Percentiles rank a stretch among this genome's conserved stretches.
Evolutionary conservation across 1,284 basidiomycete species (phyloP).

Genomic region (Tilletia indica): DNA sequence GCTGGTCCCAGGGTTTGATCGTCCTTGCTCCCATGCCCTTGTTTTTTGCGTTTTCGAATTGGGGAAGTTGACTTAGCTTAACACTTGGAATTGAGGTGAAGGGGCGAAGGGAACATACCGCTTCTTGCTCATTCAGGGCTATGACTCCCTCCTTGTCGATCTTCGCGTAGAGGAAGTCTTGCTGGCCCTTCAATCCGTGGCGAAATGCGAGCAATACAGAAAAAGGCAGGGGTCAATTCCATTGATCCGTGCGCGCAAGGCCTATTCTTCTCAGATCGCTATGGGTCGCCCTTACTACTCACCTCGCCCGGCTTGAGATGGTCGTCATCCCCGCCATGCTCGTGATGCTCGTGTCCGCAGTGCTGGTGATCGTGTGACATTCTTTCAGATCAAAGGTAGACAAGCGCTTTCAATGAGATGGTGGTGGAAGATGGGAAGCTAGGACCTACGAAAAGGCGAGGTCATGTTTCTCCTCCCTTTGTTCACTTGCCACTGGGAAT

Average conservation of each 20-base stretch:
- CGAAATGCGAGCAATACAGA: not conserved
- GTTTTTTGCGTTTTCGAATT: not conserved
- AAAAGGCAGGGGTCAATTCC: not conserved
- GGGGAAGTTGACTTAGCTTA: not conserved
- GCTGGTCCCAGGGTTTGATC: conserved; percentile 43
- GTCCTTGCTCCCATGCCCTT: conserved; percentile 29
- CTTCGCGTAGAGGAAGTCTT: conserved; percentile 38
- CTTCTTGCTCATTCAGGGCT: conserved; percentile 41
- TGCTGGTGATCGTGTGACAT: conserved; percentile 7
- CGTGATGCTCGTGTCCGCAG: conserved; percentile 38
- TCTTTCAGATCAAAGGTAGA: too few relatives aligned
- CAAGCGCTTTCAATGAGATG: too few relatives aligned
- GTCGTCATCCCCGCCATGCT: conserved; percentile 43
- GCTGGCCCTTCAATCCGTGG: conserved; percentile 30
- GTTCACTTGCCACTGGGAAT: too few relatives aligned
- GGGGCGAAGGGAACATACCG: conserved; percentile 19
- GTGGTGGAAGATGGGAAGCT: too few relatives aligned
- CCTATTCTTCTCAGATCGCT: too few relatives aligned
- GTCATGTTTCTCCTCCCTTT: too few relatives aligned
- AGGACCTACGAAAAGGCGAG: too few relatives aligned
- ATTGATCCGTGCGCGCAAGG: not conserved
- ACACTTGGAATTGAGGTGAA: not conserved
- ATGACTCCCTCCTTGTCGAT: conserved; percentile 42
- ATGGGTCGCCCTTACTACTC: conserved; percentile 10
- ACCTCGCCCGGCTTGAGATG: conserved; percentile 43